Percentiles rank a stretch among this genome's conserved stretches.
These are phyloP conservation scores for Ceraceosorus bombacis DNA, from an alignment of 1,284 basidiomycete species.

Conservation along the genomic window DNA sequence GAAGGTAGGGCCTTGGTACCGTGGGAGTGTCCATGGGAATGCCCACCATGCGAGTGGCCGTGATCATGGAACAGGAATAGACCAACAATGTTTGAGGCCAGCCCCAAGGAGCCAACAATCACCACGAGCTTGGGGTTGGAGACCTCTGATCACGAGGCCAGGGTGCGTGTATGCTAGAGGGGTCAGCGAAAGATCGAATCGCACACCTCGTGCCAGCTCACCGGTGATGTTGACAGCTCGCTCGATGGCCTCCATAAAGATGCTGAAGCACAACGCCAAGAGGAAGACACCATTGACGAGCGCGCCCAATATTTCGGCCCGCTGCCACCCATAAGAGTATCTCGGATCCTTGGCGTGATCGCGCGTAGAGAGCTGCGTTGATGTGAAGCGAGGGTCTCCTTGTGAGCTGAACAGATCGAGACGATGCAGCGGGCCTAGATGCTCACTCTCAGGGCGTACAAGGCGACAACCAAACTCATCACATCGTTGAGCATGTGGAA, in stretches of 20 bases:
- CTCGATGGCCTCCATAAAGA: conserved; percentile 83
- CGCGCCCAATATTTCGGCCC: conserved; percentile 79
- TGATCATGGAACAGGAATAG: conserved; percentile 82
- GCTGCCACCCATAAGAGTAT: conserved; percentile 93
- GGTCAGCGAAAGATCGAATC: not conserved
- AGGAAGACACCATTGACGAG: conserved; percentile 95
- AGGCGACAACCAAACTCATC: conserved; percentile 83
- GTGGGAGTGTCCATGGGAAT: conserved; percentile 55
- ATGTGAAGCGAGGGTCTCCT: not conserved
- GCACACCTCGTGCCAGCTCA: conserved; percentile 2
- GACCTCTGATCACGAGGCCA: conserved; percentile 60
- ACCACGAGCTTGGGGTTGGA: conserved; percentile 77
- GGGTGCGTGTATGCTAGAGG: conserved; percentile 10
- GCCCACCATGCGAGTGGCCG: conserved; percentile 32
- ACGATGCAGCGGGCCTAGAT: too few relatives aligned
- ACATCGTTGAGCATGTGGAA: conserved; percentile 86
- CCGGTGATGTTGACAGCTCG: conserved; percentile 64
- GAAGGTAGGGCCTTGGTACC: conserved; percentile 29
- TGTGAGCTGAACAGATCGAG: not conserved
- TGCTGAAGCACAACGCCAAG: conserved; percentile 88
- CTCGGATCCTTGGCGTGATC: conserved; percentile 48
- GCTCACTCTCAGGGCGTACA: conserved; percentile 85
- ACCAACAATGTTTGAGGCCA: conserved; percentile 86
- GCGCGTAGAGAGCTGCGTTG: conserved; percentile 8
- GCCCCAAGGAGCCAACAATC: conserved; percentile 78